A percentile compares a stretch with the other conserved stretches of the same genome.
Evolutionary conservation across 441 rosid genomes (phyloP).

Genomic region (Metrosideros polymorpha): DNA sequence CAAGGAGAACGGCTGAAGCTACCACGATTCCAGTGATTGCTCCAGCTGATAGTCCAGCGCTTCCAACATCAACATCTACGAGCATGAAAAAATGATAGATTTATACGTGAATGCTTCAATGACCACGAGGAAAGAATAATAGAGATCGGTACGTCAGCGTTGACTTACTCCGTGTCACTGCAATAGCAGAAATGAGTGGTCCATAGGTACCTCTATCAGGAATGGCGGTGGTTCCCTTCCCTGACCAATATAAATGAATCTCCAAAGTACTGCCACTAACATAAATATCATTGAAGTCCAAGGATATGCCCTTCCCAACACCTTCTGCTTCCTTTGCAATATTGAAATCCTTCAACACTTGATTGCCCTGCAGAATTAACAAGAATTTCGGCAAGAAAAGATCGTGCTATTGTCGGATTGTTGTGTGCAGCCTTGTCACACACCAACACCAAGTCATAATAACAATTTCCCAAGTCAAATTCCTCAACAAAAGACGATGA

Average conservation of each 20-base stretch:
- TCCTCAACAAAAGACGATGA: background rate
- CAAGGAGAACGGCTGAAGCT: background rate
- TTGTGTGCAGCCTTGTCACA: background rate
- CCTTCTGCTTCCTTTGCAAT: constrained; percentile 65
- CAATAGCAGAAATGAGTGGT: constrained; percentile 79
- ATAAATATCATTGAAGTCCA: constrained; percentile 9
- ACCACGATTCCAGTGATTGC: constrained; percentile 52
- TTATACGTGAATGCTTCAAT: background rate
- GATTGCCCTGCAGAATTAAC: constrained; percentile 34
- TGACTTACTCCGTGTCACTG: constrained; percentile 68
- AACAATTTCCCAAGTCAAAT: background rate
- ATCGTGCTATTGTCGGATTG: background rate
- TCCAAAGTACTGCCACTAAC: constrained; percentile 63
- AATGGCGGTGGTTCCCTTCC: constrained; percentile 67
- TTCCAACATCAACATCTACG: constrained; percentile 61
- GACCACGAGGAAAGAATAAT: background rate
- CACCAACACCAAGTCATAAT: background rate
- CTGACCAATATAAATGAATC: constrained; percentile 71
- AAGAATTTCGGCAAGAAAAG: background rate
- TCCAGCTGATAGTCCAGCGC: constrained; percentile 47
- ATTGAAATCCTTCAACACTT: constrained; percentile 40
- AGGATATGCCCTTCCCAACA: constrained; percentile 26
- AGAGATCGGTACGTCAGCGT: background rate
- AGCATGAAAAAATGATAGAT: background rate
- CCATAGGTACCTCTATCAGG: constrained; percentile 71